Evolutionary conservation across 2,329 filamentous ascomycete species (phyloP), one percentile per base, ranked within the genome.

Genomic region (Colletotrichum navitas): DNA sequence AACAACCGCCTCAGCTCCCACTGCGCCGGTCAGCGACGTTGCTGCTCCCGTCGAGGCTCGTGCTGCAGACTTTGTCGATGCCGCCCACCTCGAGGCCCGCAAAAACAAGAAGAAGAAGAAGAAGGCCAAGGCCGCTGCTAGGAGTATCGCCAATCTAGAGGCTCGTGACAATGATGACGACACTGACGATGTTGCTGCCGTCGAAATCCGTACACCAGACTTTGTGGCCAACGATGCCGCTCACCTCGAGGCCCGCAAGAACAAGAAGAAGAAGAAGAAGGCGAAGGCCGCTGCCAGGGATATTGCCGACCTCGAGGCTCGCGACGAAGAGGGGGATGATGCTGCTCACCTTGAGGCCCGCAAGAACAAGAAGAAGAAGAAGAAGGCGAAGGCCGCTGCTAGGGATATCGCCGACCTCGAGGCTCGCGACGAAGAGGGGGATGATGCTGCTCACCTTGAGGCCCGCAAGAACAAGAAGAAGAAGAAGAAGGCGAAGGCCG

Each of bases 11-110:
- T 41, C n/a, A 71, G 68, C 64, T 36, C 68, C 68, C 52, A 52
- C 68, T 2, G 5, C 32, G 8, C 58, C 59, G n/a, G n/a, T 26
- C 34, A 68, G 52, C 43, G 68, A 71, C 18, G 43, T 71, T 29
- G 58, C 68, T 16, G 43, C 49, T 12, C 58, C 64, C 1, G 36
- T 68, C 36, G 58, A 63, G 51, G 68, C 51, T 29, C 68, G 64
- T 32, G 58, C 64, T 12, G 58, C 58, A 5, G 41, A 67, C 14
- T 59, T 71, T 21, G 68, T 71, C 16, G 68, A 68, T 10, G 64
- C 51, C 52, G 41, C 49, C 12, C 68, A 52, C n/a, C 68, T 71
- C 29, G 68, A 71, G 64, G 45, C 64, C 58, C 64, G 68, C n/a
- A 63, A 59, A 51, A 67, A 29, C 29, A 29, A 58, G 26, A 59